Evolutionary conservation across 768 basidiomycete genomes (phyloP), one percentile per base, ranked within the genome.

Genomic region (Auriculariales sp.): DNA sequence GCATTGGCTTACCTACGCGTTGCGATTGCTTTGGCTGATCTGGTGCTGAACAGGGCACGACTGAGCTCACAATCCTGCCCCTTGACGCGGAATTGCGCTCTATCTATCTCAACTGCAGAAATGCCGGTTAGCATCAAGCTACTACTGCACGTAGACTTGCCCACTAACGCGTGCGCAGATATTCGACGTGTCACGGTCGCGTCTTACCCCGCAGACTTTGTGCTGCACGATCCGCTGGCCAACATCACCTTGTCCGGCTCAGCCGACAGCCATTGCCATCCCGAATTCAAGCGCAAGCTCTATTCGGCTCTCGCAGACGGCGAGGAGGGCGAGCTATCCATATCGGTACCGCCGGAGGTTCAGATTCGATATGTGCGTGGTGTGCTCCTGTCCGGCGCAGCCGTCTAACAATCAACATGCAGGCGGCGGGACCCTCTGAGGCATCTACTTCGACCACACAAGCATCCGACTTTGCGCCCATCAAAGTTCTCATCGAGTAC

Each of bases 301-400:
- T 98, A 92, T 68, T 78, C 89, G 0, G 89, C 94, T 0, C 71
- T 92, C 47, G 78, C 89, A 53, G 95, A 98, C 59, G 76, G 80
- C 35, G 91, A 94, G 56, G 91, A 97, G 62, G 95, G 94, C 51
- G 95, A 98, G 64, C 62, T 99, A 28, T 89, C 90, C 4, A 89
- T 99, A 57, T 77, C 81, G 10, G 79, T 98, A 52, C 87, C 87
- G 7, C 72, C 71, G 57, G 83, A 83, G 52, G 79, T 83, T 15
- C 68, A 75, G 47, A 64, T 83, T 57, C 81, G 69, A 64, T 78
- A 74, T 53, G 77, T 78, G 28, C 73, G 74, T 25, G 71, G 70
- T 53, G 56, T 69, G 24, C 58, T 65, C 32, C 57, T 47, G 39
- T 54, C 49, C 57, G 22, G 58, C 58, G 2, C 58, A 61, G 14